Conservation (phyloP, 805 yeast genomes). For the Clavispora carvajalis region DNA sequence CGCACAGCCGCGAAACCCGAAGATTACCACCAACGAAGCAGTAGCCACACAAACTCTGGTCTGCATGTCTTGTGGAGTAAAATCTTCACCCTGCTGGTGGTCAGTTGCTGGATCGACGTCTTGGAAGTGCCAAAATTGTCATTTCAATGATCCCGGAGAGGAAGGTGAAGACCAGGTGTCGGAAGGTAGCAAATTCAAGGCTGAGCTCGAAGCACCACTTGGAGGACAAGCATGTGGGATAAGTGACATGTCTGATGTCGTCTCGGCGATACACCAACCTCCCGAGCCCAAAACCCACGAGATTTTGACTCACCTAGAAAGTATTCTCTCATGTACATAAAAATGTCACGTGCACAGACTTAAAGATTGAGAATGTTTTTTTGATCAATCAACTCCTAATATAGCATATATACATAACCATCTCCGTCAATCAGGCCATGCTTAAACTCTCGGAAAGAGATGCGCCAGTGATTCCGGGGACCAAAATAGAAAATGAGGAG, state of each 20-base stretch:
- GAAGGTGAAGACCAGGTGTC: conserved; percentile 6
- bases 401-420: no score
- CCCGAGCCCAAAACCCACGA: neutral
- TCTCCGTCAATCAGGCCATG: conserved; percentile 17
- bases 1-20: neutral
- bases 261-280: conserved; percentile 4
- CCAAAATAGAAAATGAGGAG: conserved; percentile 65
- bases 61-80: conserved; percentile 22
- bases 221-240: conserved; percentile 31
- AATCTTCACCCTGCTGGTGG: conserved; percentile 38
- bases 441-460: conserved; percentile 42
- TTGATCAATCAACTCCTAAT: neutral
- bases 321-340: conserved; percentile 1
- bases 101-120: neutral
- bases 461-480: conserved; percentile 86
- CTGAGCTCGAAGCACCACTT: conserved; percentile 24
- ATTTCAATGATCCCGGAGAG: conserved; percentile 13
- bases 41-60: neutral
- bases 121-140: conserved; percentile 29
- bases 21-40: neutral
- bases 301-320: neutral
- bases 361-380: neutral
- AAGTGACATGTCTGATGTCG: conserved; percentile 9
- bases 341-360: neutral
- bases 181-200: conserved; percentile 14